These are phyloP conservation scores for Cornus florida DNA, from an alignment of 148 eudicot genomes.

Conservation along the genomic window DNA sequence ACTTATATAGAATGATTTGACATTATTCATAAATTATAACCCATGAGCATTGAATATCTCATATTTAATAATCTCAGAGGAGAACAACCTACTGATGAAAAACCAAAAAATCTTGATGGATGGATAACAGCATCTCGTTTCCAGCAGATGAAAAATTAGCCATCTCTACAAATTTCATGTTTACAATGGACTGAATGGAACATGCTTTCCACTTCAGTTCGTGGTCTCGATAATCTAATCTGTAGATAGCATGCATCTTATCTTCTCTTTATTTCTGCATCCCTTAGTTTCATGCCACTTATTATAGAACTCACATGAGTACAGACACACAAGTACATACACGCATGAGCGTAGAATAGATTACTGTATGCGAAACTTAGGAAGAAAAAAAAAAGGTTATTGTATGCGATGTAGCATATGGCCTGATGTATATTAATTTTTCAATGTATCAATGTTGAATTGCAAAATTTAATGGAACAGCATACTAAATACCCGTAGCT, in stretches of 20 bases:
- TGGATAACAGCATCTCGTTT: background rate
- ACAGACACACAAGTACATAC: background rate
- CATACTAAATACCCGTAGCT: background rate
- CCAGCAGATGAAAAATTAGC: background rate
- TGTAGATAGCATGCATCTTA: background rate
- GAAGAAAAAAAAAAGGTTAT: too few species aligned
- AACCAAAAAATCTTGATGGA: too few species aligned
- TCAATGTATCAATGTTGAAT: background rate
- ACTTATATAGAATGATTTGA: background rate
- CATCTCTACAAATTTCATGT: background rate
- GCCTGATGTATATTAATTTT: background rate
- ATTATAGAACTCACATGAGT: background rate
- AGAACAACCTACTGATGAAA: background rate
- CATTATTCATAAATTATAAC: background rate
- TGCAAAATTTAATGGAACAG: too few species aligned
- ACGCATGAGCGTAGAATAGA: too few species aligned
- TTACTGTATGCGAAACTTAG: background rate
- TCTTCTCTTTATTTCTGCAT: background rate
- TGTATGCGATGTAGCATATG: background rate
- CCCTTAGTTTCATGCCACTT: background rate
- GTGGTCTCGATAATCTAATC: background rate
- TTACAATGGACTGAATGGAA: background rate
- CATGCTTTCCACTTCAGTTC: conserved; percentile 8
- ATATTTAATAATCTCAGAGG: background rate
- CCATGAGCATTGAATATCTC: background rate